phyloP scores from a whole-genome alignment of 1,284 basidiomycete genomes.

The Thecaphora thlaspeos region DNA sequence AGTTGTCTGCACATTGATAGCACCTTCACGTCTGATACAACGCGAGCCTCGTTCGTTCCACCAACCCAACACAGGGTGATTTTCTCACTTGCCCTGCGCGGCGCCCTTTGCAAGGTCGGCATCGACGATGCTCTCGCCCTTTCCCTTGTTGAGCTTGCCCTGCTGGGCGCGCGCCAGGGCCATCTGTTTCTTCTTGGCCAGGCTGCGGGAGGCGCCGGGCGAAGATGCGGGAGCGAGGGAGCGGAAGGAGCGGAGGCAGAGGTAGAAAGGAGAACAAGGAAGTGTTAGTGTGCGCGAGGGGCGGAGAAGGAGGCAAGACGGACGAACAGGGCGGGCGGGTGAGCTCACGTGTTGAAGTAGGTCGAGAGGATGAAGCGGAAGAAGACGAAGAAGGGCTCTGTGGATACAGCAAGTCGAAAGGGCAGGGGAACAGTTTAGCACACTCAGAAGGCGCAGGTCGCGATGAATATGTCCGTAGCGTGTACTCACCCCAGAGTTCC shows the following conservation, averaged over 20 bases:
- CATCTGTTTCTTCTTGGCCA: slow-evolving; percentile 53
- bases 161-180: slow-evolving; percentile 27
- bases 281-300: too few relatives aligned
- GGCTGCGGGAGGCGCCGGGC: not conserved
- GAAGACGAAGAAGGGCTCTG: slow-evolving; percentile 47
- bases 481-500: not conserved
- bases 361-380: slow-evolving; percentile 41
- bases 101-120: slow-evolving; percentile 39
- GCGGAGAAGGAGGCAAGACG: too few relatives aligned
- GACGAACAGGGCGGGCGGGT: too few relatives aligned
- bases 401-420: too few relatives aligned
- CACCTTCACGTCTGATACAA: too few relatives aligned
- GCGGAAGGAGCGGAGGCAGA: not conserved
- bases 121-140: slow-evolving; percentile 17
- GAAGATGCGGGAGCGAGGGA: not conserved
- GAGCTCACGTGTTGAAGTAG: slow-evolving; percentile 39
- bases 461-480: too few relatives aligned
- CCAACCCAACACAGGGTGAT: too few relatives aligned
- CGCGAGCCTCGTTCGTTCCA: too few relatives aligned
- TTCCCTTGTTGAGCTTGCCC: slow-evolving; percentile 6
- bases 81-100: slow-evolving; percentile 38
- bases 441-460: too few relatives aligned
- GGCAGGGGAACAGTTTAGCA: too few relatives aligned
- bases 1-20: too few relatives aligned
- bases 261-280: not conserved